Evolutionary conservation across 208 protist species (phyloP).

Genomic region (Paratrypanosoma confusum): DNA sequence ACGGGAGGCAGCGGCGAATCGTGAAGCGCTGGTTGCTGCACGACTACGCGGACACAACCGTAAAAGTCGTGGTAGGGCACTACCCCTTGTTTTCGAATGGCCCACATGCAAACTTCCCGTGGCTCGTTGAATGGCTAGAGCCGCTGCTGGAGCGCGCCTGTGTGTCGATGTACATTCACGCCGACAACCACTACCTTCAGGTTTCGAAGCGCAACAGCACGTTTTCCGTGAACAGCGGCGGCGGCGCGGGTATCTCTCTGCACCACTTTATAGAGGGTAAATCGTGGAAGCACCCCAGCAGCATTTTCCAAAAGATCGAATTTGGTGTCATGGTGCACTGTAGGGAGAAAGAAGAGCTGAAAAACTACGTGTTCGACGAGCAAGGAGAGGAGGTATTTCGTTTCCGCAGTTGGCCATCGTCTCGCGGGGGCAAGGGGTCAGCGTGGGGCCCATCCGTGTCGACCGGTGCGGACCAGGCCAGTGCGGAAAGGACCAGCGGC

Average conservation of each 20-base stretch:
- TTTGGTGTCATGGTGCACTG: constrained; percentile 18
- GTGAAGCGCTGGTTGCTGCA: constrained; percentile 17
- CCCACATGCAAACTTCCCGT: constrained; percentile 19
- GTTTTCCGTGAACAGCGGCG: constrained; percentile 34
- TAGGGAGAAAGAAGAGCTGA: constrained; percentile 4
- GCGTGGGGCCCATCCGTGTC: too few species aligned
- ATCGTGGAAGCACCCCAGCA: constrained; percentile 6
- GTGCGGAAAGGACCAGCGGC: too few species aligned
- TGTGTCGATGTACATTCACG: constrained; percentile 25
- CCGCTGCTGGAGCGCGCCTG: constrained; percentile 18
- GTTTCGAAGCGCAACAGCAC: constrained; percentile 15
- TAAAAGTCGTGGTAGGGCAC: constrained; percentile 38
- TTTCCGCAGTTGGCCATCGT: constrained; percentile 7
- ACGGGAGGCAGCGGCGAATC: constrained; percentile 9
- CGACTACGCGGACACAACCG: constrained; percentile 6
- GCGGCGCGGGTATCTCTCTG: constrained; percentile 18
- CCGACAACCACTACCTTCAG: constrained; percentile 46
- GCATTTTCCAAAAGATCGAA: constrained; percentile 10
- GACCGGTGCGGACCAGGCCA: too few species aligned
- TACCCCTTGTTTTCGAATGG: constrained; percentile 33
- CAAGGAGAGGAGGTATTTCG: constrained; percentile 5
- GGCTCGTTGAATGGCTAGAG: constrained; percentile 19
- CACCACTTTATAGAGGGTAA: constrained; percentile 7
- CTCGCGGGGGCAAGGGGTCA: too few species aligned
- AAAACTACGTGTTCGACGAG: constrained; percentile 7